Evolutionary conservation across 108 stramenopile species (phyloP).

Genomic region (Conticribra guillardii): DNA sequence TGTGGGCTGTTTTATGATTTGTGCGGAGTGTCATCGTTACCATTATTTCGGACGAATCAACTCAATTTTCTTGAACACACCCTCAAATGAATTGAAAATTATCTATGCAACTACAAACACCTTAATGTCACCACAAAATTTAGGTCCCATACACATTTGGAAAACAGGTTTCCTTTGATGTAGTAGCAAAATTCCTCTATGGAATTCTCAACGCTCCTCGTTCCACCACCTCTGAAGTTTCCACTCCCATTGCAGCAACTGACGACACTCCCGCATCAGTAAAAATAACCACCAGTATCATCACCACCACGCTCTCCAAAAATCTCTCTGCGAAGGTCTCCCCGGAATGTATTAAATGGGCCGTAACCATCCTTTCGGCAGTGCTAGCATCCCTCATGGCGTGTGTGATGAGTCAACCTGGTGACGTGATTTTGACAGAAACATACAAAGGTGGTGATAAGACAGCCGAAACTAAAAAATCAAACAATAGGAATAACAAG

Average conservation of each 20-base stretch:
- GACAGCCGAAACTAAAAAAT: too few relatives aligned
- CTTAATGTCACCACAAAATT: not conserved
- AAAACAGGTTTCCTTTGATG: slow-evolving; percentile 91
- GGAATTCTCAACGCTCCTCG: slow-evolving; percentile 34
- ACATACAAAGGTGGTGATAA: slow-evolving; percentile 62
- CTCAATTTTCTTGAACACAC: too few relatives aligned
- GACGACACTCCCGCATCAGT: too few relatives aligned
- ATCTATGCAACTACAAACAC: too few relatives aligned
- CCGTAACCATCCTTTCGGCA: slow-evolving; percentile 73
- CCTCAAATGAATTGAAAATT: too few relatives aligned
- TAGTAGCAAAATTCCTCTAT: slow-evolving; percentile 76
- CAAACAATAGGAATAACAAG: slow-evolving; percentile 28
- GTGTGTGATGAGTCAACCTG: slow-evolving; percentile 92
- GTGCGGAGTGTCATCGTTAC: not conserved
- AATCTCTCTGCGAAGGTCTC: slow-evolving; percentile 25
- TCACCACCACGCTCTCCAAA: slow-evolving; percentile 19
- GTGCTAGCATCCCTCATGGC: slow-evolving; percentile 82
- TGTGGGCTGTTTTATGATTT: not conserved
- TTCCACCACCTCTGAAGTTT: too few relatives aligned
- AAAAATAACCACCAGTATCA: too few relatives aligned
- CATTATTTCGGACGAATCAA: too few relatives aligned
- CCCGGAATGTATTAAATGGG: slow-evolving; percentile 57
- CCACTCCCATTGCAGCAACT: too few relatives aligned
- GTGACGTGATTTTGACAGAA: slow-evolving; percentile 94
- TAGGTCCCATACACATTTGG: slow-evolving; percentile 93